Percentiles rank a stretch among this genome's conserved stretches.
phyloP scores from a whole-genome alignment of 1,139 yeast species.

The Fermentozyma sake region DNA sequence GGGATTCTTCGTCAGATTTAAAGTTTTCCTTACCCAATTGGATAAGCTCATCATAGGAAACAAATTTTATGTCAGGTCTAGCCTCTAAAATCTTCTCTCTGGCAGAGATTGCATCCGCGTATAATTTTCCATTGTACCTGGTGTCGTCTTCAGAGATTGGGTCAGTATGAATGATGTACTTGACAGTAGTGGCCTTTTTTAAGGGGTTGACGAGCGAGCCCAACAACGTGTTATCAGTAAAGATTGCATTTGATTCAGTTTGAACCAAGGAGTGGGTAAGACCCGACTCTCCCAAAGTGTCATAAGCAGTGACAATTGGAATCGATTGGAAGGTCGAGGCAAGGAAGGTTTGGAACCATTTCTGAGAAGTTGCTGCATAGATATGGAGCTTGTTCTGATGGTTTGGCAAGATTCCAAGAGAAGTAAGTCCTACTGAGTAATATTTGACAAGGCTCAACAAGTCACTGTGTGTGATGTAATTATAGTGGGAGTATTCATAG shows the following conservation, averaged over 20 bases:
- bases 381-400: slow-evolving; percentile 68
- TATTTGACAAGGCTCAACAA: slow-evolving; percentile 45
- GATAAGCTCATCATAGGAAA: slow-evolving; percentile 62
- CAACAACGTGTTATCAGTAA: slow-evolving; percentile 76
- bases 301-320: slow-evolving; percentile 94
- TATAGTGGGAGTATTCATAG: slow-evolving; percentile 74
- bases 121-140: slow-evolving; percentile 58
- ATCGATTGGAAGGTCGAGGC: slow-evolving; percentile 75
- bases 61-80: slow-evolving; percentile 74
- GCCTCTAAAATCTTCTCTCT: slow-evolving; percentile 52
- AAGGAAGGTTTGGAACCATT: slow-evolving; percentile 87
- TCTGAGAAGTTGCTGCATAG: slow-evolving; percentile 79
- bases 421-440: slow-evolving; percentile 71
- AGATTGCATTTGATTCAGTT: slow-evolving; percentile 73
- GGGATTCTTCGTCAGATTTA: slow-evolving; percentile 8
- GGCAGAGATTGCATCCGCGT: slow-evolving; percentile 52
- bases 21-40: slow-evolving; percentile 52
- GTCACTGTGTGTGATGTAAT: slow-evolving; percentile 59
- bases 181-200: slow-evolving; percentile 56
- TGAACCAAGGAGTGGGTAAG: slow-evolving; percentile 80
- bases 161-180: slow-evolving; percentile 69
- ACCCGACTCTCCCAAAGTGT: slow-evolving; percentile 91
- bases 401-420: slow-evolving; percentile 67
- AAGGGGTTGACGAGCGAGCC: slow-evolving; percentile 67
- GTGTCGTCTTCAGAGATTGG: slow-evolving; percentile 57